phyloP scores from a whole-genome alignment of 495 filamentous ascomycete genomes.

The Xylaria telfairii region DNA sequence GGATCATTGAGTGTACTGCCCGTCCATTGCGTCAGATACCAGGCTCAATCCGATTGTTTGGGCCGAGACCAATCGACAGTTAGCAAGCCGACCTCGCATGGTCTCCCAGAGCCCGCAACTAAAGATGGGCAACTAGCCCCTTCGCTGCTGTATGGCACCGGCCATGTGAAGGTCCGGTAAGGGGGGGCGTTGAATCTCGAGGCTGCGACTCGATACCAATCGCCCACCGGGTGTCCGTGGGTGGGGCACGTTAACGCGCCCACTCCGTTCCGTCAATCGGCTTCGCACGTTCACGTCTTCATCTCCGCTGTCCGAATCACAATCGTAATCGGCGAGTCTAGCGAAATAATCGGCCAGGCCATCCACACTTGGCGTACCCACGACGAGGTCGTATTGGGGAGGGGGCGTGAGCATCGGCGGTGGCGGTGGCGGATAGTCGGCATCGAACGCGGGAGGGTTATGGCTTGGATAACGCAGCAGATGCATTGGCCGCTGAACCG shows the following conservation, averaged over 20 bases:
- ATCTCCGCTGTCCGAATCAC: slow-evolving; percentile 42
- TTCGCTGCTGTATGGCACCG: slow-evolving; percentile 31
- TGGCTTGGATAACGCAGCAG: slow-evolving; percentile 86
- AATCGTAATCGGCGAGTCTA: slow-evolving; percentile 52
- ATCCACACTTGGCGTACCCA: slow-evolving; percentile 79
- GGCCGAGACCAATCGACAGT: neutral
- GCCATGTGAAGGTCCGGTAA: slow-evolving; percentile 40
- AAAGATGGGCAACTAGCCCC: slow-evolving; percentile 29
- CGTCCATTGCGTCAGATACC: neutral
- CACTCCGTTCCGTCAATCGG: slow-evolving; percentile 47
- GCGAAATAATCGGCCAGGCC: slow-evolving; percentile 92
- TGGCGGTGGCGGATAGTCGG: slow-evolving; percentile 77
- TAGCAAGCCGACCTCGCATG: neutral
- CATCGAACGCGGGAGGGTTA: slow-evolving; percentile 90
- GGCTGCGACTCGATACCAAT: slow-evolving; percentile 52
- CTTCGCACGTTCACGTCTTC: slow-evolving; percentile 43
- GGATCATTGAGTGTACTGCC: neutral
- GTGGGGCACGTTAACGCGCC: slow-evolving; percentile 61
- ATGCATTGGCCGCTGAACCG: slow-evolving; percentile 66
- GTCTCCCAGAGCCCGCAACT: slow-evolving; percentile 25
- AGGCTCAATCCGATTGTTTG: neutral
- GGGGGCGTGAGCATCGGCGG: slow-evolving; percentile 76
- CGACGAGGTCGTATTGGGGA: slow-evolving; percentile 83
- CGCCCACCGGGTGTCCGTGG: slow-evolving; percentile 60
- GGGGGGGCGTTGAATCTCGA: slow-evolving; percentile 53